These are phyloP conservation scores for Coelastrella sp. DNA, from an alignment of 139 green algal species.

Conservation along the genomic window DNA sequence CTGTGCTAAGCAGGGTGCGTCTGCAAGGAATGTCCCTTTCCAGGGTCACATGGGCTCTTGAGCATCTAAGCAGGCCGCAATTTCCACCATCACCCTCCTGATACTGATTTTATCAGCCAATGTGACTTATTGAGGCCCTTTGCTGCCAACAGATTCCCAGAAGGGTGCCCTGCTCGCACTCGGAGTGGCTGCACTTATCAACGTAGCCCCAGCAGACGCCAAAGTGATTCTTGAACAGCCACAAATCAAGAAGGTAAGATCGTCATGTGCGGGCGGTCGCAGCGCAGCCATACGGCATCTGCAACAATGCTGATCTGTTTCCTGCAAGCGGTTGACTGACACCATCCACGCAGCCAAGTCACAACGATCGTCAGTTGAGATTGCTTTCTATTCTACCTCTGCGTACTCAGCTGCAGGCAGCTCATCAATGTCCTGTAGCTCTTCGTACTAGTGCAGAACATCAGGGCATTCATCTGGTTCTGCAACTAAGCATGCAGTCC, in stretches of 20 bases:
- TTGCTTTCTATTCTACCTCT: too few species aligned
- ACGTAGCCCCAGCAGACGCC: slow-evolving; percentile 11
- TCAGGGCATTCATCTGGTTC: neutral
- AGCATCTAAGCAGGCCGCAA: too few species aligned
- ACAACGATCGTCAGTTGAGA: neutral
- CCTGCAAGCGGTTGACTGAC: too few species aligned
- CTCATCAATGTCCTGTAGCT: too few species aligned
- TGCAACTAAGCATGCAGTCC: neutral
- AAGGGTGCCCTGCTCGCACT: slow-evolving; percentile 9
- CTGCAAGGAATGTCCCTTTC: neutral
- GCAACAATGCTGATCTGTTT: too few species aligned
- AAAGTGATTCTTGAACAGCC: slow-evolving; percentile 50
- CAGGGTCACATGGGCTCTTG: neutral
- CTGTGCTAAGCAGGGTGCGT: slow-evolving; percentile 41
- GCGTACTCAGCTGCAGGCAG: too few species aligned
- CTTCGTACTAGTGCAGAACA: too few species aligned
- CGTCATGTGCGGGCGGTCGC: too few species aligned
- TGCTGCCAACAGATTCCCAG: slow-evolving; percentile 10
- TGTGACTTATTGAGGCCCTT: neutral
- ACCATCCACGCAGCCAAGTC: too few species aligned
- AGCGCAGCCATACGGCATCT: too few species aligned
- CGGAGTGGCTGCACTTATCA: slow-evolving; percentile 34
- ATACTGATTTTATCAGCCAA: neutral
- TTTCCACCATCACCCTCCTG: neutral
- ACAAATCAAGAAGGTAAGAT: slow-evolving; percentile 49